Percentiles rank a stretch among this genome's conserved stretches.
These are phyloP conservation scores for Ligustrum vulgare DNA, from an alignment of 257 asterid genomes.

Conservation along the genomic window DNA sequence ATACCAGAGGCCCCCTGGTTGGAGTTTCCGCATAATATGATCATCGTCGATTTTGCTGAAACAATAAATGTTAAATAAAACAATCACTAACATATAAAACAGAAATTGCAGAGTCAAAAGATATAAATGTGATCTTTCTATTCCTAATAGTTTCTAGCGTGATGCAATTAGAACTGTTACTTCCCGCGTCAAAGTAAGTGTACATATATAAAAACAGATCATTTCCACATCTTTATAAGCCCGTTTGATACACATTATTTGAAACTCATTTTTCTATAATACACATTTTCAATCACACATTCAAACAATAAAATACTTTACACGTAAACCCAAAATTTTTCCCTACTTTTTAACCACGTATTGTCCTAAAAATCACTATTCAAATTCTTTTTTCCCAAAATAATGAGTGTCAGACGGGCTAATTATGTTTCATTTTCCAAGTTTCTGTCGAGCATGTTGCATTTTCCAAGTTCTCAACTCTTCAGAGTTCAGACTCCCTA, in stretches of 20 bases:
- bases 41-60: constrained; percentile 73
- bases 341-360: too few relatives aligned
- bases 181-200: background rate
- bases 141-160: background rate
- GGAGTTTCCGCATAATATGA: constrained; percentile 87
- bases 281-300: too few relatives aligned
- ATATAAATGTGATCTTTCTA: background rate
- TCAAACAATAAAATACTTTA: too few relatives aligned
- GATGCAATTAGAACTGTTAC: background rate
- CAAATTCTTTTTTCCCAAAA: too few relatives aligned
- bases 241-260: too few relatives aligned
- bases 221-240: background rate
- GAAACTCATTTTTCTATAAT: too few relatives aligned
- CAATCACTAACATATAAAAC: constrained; percentile 20
- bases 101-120: constrained; percentile 15
- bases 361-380: too few relatives aligned
- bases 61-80: constrained; percentile 13
- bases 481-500: background rate
- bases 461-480: background rate
- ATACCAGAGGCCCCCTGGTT: constrained; percentile 84
- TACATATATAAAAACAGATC: background rate
- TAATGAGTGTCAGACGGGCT: too few relatives aligned
- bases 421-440: background rate
- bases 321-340: too few relatives aligned
- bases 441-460: too few relatives aligned